phyloP scores from a whole-genome alignment of 2,329 filamentous ascomycete species.

The Penicillium digitatum region DNA sequence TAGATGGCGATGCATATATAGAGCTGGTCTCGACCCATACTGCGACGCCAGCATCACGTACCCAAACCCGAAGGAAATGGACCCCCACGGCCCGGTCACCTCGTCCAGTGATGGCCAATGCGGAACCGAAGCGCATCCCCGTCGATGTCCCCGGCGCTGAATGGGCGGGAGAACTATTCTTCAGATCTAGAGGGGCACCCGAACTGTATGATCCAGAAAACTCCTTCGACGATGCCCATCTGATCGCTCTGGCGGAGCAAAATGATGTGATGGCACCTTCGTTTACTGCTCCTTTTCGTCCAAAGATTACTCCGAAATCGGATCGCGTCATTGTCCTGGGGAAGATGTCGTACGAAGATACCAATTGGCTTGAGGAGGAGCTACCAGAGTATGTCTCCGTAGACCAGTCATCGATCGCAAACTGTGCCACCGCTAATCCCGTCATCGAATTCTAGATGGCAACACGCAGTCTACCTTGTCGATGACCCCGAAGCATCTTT shows the following conservation, averaged over 20 bases:
- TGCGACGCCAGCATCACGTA: background rate
- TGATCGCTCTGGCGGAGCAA: background rate
- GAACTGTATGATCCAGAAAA: background rate
- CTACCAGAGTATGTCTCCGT: constrained; percentile 40
- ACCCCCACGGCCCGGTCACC: constrained; percentile 9
- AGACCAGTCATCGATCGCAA: background rate
- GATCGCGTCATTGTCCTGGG: constrained; percentile 42
- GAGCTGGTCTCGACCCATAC: constrained; percentile 20
- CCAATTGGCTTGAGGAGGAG: constrained; percentile 42
- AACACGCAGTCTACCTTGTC: constrained; percentile 42
- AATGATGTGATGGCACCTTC: background rate
- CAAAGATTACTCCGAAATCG: constrained; percentile 16
- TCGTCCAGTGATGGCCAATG: background rate
- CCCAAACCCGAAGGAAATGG: constrained; percentile 7
- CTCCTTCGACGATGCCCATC: background rate
- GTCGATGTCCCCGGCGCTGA: constrained; percentile 15
- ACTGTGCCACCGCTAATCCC: background rate
- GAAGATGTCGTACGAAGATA: constrained; percentile 41
- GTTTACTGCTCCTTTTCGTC: constrained; percentile 10
- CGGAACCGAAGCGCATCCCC: constrained; percentile 14
- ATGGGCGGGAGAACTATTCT: constrained; percentile 2
- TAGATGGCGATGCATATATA: constrained; percentile 13
- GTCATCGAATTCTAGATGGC: constrained; percentile 34
- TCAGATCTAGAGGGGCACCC: background rate
- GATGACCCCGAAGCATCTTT: constrained; percentile 30